A percentile compares a stretch with the other conserved stretches of the same genome.
phyloP scores from a whole-genome alignment of 202 grass and related monocot genomes.

The Schoenoplectus triqueter region DNA sequence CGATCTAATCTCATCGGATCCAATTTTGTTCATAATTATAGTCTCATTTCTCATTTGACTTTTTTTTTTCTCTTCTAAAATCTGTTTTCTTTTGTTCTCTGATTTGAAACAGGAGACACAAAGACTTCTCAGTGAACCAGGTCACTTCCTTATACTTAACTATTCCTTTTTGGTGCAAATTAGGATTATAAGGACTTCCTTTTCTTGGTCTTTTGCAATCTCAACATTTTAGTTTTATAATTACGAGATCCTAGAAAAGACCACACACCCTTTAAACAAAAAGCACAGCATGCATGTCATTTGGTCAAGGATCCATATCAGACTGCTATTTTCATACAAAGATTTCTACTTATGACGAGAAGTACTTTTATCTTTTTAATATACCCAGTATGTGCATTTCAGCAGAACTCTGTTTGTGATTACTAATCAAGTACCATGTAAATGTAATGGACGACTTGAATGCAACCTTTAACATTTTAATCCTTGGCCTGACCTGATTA shows the following conservation, averaged over 20 bases:
- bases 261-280: background rate
- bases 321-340: background rate
- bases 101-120: conserved; percentile 73
- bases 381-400: background rate
- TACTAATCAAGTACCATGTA: background rate
- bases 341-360: background rate
- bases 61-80: background rate
- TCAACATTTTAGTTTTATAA: conserved; percentile 4
- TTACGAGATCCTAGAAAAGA: background rate
- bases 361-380: background rate
- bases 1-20: conserved; percentile 12
- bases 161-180: background rate
- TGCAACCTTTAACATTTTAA: background rate
- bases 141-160: conserved; percentile 35
- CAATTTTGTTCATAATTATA: background rate
- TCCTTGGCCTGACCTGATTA: background rate
- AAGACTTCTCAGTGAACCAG: conserved; percentile 86
- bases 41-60: conserved; percentile 26
- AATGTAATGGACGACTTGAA: background rate
- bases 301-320: too few species aligned
- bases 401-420: background rate
- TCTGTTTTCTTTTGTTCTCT: conserved; percentile 37
- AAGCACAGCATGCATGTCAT: background rate
- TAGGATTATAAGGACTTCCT: conserved; percentile 7
- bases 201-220: conserved; percentile 17